Percentiles rank a stretch among this genome's conserved stretches.
These are phyloP conservation scores for Magnusiomyces suaveolens DNA, from an alignment of 1,139 yeast genomes.

Conservation along the genomic window DNA sequence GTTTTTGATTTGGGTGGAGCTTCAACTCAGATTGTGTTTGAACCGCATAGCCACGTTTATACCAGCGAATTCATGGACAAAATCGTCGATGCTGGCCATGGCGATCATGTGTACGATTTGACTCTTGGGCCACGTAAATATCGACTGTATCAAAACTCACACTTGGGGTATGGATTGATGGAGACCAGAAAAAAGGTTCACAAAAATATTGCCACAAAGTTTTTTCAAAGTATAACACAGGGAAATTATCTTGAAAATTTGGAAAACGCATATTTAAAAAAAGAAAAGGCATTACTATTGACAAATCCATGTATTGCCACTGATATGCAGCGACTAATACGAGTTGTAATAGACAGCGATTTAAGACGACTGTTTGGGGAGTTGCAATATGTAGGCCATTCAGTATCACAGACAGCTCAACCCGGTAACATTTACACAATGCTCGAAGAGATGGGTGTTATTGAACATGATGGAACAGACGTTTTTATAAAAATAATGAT, in stretches of 20 bases:
- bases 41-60: conserved; percentile 43
- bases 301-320: conserved; percentile 84
- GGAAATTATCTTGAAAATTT: not conserved
- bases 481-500: conserved; percentile 39
- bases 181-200: conserved; percentile 84
- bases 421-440: not conserved
- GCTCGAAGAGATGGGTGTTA: not conserved
- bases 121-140: conserved; percentile 74
- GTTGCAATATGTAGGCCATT: no score
- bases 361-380: not conserved
- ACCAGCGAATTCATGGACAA: not conserved
- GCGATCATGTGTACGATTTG: conserved; percentile 79
- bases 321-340: conserved; percentile 38
- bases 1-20: conserved; percentile 98
- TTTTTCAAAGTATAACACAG: conserved; percentile 2
- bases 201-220: conserved; percentile 28
- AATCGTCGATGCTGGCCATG: conserved; percentile 36
- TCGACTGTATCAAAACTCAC: conserved; percentile 86
- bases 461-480: not conserved
- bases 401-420: no score
- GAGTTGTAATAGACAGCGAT: conserved; percentile 13
- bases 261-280: not conserved
- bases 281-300: not conserved
- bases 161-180: conserved; percentile 90
- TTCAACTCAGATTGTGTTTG: conserved; percentile 95